phyloP scores from a whole-genome alignment of 1,139 yeast species.

The Hansenula anomala region DNA sequence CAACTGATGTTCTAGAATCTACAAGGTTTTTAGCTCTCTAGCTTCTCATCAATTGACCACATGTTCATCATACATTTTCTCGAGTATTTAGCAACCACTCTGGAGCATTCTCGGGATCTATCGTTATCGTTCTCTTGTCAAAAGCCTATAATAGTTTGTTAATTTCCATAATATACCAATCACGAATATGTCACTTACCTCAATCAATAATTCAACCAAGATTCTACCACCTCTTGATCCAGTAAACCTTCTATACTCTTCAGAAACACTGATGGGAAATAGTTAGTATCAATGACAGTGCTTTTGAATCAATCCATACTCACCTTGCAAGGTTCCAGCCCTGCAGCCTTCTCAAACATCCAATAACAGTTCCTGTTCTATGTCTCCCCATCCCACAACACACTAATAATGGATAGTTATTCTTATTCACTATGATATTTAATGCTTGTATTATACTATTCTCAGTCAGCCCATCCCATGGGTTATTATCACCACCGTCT shows the following conservation, averaged over 20 bases:
- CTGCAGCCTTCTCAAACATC: constrained; percentile 84
- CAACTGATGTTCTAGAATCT: too few species aligned
- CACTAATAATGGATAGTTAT: constrained; percentile 78
- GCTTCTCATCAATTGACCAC: too few species aligned
- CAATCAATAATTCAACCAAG: constrained; percentile 84
- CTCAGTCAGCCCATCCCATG: constrained; percentile 97
- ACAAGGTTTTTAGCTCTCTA: too few species aligned
- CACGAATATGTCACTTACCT: constrained; percentile 29
- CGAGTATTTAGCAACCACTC: constrained; percentile 32
- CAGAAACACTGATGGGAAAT: constrained; percentile 61
- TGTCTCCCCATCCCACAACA: constrained; percentile 99
- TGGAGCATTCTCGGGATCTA: constrained; percentile 46
- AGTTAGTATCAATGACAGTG: background rate
- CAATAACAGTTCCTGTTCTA: constrained; percentile 92
- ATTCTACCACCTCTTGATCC: constrained; percentile 92
- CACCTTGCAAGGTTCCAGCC: constrained; percentile 88
- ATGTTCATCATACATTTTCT: too few species aligned
- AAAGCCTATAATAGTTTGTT: constrained; percentile 32
- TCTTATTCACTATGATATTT: constrained; percentile 63
- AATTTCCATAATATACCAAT: background rate
- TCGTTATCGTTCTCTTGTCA: constrained; percentile 50
- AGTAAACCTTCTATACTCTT: constrained; percentile 89
- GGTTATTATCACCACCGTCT: constrained; percentile 72
- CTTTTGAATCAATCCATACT: background rate
- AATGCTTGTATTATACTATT: constrained; percentile 74